Base-by-base conservation (phyloP, 352 stramenopile genomes). In the Globisporangium ultimum region DNA sequence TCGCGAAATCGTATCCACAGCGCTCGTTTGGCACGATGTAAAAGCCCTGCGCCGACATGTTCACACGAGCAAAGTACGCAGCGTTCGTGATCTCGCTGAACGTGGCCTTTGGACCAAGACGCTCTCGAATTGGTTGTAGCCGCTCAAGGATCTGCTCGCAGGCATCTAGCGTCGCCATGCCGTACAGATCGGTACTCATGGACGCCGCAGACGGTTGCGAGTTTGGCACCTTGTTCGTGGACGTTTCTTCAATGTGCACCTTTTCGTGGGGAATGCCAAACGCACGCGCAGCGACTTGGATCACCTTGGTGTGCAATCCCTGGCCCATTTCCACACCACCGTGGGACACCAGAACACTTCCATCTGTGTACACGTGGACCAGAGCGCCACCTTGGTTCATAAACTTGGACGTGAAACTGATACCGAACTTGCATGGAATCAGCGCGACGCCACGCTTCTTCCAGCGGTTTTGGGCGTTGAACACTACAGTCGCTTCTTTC, bases 311-410 rank as follows among this genome's bases (percentile, higher is more conserved):
- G 71, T 98, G 93, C 7, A 99, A 70, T 12, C 96, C 97, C 72
- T 99, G 96, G 32, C 96, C 95, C 96, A 99, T 98, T 76, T 99
- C 97, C n/a, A 97, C 97, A 24, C 96, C 97, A 28, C 97, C 95
- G 60, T 98, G 95, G 11, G 88, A 96, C 10, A 98, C 80, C 41
- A 98, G 67, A 32, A 99, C 93, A 56, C 93, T 98, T 9, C 95
- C 96, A 61, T 99, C 97, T 1, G 80, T 80, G 68, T 98, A 98
- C 13, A 99, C 76, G 71, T 99, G 93, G 10, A 99, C 96, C 13
- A 99, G 79, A 2, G 96, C 75, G 1, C 95, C 95, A 22, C 92
- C 95, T 70, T 98, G 95, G 68, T 99, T 99, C 94, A 99, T 98
- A 53, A 97, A 98, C 65, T 98, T 98, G 22, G 87, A 82, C 10